Base-by-base conservation (phyloP, 805 yeast genomes). In the Blastobotrys muscicola region DNA sequence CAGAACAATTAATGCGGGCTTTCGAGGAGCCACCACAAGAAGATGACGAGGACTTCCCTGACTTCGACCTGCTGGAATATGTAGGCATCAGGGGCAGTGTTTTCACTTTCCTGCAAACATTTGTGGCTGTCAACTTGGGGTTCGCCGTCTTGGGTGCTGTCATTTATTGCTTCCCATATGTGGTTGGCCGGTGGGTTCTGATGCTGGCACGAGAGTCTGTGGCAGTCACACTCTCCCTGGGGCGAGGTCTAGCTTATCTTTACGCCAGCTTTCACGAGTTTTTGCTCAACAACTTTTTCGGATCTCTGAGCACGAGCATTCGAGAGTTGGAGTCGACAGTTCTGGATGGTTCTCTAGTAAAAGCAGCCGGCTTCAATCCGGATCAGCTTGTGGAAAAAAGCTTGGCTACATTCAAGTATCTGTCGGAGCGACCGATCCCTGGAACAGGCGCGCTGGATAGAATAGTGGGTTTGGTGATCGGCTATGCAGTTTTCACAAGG, bases 1-100 rank as follows among this genome's bases (percentile, higher is more conserved):
- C 26, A 20, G 34, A 12, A 11, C 34, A 32, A 3, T 3, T 12
- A 14, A 35, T 14, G 13, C 38, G 16, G 38, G 16, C n/a, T 4
- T 20, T 16, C 26, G 38, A 35, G 26, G 16, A 36, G 32, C 32
- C 38, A 3, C 41, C 41, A 14, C 36, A 23, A 8, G 44, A 26
- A 13, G 48, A 36, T n/a, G 45, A 44, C 9, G 20, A 35, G 13
- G 38, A 20, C 8, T 45, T 29, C 15, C 38, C 23, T 4, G 49
- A 41, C 5, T 52, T 54, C 13, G 65, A 61, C 3, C 41, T 58
- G 8, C 41, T 55, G 14, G 61, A 59, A 12, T 45, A 59, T n/a
- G 41, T 58, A 10, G 60, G 58, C 10, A 38, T 53, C 34, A 50
- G 54, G 3, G 58, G 56, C 7, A 59, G 54, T 4, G 29, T 54